A percentile compares a stretch with the other conserved stretches of the same genome.
phyloP scores from a whole-genome alignment of 345 rosid species.

The Pistacia atlantica region DNA sequence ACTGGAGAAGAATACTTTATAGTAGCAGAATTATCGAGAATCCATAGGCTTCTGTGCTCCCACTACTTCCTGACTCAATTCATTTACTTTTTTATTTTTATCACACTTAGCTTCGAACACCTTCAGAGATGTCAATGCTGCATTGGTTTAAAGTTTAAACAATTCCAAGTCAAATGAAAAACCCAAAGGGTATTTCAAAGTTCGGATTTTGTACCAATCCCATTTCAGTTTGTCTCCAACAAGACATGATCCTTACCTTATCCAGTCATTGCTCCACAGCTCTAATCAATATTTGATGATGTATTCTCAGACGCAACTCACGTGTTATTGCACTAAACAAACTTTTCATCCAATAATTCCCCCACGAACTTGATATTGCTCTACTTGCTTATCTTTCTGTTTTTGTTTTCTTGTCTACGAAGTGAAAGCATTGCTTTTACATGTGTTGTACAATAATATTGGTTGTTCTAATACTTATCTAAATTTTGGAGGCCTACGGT shows the following conservation, averaged over 20 bases:
- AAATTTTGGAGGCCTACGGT: neutral
- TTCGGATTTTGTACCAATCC: neutral
- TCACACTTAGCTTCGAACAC: neutral
- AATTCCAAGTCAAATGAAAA: constrained; percentile 10
- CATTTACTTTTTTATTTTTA: neutral
- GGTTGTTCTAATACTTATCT: neutral
- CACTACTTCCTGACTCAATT: constrained; percentile 10
- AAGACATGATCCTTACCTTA: no score
- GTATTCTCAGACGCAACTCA: neutral
- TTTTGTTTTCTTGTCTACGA: neutral
- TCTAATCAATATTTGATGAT: neutral
- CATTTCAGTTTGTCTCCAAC: neutral
- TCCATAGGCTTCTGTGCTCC: constrained; percentile 10
- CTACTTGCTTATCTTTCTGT: neutral
- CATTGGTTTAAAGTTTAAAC: constrained; percentile 2
- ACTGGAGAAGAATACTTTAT: constrained; percentile 12
- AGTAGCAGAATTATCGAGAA: constrained; percentile 30
- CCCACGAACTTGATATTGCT: neutral
- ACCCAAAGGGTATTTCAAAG: neutral
- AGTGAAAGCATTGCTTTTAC: constrained; percentile 13
- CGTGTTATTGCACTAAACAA: neutral
- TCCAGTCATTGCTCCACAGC: neutral
- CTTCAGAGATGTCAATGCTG: constrained; percentile 3
- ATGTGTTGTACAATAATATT: neutral
- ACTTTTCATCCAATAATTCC: neutral